Base-by-base conservation (phyloP, 306 rosid species). In the Vachellia pachyceras region DNA sequence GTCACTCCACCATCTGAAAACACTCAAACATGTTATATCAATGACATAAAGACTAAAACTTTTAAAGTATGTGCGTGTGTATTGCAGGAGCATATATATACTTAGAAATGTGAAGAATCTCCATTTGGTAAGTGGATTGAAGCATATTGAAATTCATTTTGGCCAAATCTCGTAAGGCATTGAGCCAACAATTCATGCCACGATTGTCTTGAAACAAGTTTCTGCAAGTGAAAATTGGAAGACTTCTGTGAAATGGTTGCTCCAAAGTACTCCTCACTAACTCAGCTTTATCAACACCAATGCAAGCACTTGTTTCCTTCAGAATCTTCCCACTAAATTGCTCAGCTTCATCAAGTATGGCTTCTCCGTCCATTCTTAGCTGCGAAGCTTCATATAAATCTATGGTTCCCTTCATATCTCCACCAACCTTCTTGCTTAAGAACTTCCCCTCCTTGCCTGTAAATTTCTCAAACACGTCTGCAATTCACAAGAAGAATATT, bases 1-100 rank as follows among this genome's bases (percentile, higher is more conserved):
- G 12, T 75, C 84, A 65, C 47, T 86, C 97, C 98, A 93, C 97
- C 93, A 90, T 64, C 97, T 71, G 75, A 10, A 58, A 58, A 46
- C 1, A 11, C 6, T 39, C 8, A 36, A 29, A n/a, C 4, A 7
- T 54, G 0, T 54, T 54, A 20, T 55, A 3, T 55, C 1, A 15
- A n/a, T 29, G 68, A 0, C n/a, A 12, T 7, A n/a, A 52, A 52
- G 18, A 55, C 0, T 2, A 3, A n/a, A 20, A 0, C 8, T 23
- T 58, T 23, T 58, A 2, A 23, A 33, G n/a, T 63, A n/a, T n/a
- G n/a, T 72, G 5, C 5, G 10, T 0, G 33, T 3, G 18, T 33
- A 13, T 55, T 55, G 7, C 5, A 13, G 5, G 1, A 12, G 10
- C 5, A 10, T 10, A 60, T 1, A 36, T 78, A 42, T 84, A 92